Percentiles rank a stretch among this genome's conserved stretches.
These are phyloP conservation scores for Fusarium dlaminii DNA, from an alignment of 2,329 filamentous ascomycete species.

Conservation along the genomic window DNA sequence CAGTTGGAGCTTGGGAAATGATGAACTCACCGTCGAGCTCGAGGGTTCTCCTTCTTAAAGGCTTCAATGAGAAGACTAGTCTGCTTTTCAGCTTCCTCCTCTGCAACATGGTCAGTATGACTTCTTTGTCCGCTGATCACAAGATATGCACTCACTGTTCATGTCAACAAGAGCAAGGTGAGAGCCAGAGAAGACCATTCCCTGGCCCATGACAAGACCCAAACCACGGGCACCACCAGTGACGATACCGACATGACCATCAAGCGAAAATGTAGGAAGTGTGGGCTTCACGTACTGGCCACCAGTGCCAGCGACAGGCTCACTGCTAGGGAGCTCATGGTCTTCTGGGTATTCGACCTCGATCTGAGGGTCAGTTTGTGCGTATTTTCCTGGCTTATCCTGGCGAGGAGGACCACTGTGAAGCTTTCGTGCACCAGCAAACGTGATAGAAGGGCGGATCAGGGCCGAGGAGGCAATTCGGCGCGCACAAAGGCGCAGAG, in stretches of 20 bases:
- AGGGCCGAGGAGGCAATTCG: slow-evolving; percentile 35
- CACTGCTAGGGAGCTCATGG: slow-evolving; percentile 74
- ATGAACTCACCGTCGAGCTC: slow-evolving; percentile 67
- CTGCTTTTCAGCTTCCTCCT: slow-evolving; percentile 84
- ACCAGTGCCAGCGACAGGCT: slow-evolving; percentile 78
- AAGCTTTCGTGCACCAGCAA: slow-evolving; percentile 42
- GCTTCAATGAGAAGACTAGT: slow-evolving; percentile 77
- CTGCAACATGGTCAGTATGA: slow-evolving; percentile 54
- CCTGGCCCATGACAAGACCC: slow-evolving; percentile 92
- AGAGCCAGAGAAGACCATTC: slow-evolving; percentile 86
- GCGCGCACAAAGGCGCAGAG: slow-evolving; percentile 44
- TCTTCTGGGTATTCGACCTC: slow-evolving; percentile 82
- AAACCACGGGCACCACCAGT: slow-evolving; percentile 91
- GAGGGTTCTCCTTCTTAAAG: slow-evolving; percentile 83
- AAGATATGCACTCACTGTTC: slow-evolving; percentile 72
- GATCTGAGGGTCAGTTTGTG: slow-evolving; percentile 82
- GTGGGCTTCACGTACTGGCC: slow-evolving; percentile 87
- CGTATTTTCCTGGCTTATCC: slow-evolving; percentile 70
- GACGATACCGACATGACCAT: slow-evolving; percentile 83
- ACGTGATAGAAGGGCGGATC: slow-evolving; percentile 37
- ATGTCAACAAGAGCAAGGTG: slow-evolving; percentile 93
- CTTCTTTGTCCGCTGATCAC: neutral
- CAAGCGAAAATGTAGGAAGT: slow-evolving; percentile 84
- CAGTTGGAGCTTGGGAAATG: neutral
- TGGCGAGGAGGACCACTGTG: slow-evolving; percentile 48